Evolutionary conservation across 306 rosid species (phyloP), one percentile per base, ranked within the genome.

Genomic region (Myrica gale): DNA sequence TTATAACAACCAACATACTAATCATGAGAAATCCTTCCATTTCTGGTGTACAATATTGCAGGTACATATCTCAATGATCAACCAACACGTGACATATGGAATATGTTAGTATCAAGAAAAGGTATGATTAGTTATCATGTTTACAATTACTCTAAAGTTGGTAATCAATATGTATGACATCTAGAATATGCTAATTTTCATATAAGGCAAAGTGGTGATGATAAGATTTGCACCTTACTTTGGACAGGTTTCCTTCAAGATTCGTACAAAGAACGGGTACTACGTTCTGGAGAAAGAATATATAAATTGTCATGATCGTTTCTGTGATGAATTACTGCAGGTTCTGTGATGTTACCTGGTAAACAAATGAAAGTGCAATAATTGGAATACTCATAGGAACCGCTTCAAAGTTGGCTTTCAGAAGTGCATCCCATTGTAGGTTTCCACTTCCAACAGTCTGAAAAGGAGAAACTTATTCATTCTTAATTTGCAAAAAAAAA

Each of bases 351-450:
- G 80, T 84, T 88, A 88, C 97, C 90, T 92, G 97, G 84, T 92
- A 92, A 78, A 90, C 97, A 87, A 92, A 90, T 58, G 96, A 92
- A 68, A 92, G 93, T 42, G 87, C 84, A 68, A 92, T 87, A 74
- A 92, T 92, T 9, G 97, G 97, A 76, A 90, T 90, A 79, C 93
- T 92, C 93, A 78, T 88, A 41, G 97, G 97, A 84, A 72, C 90
- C 1, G 97, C 97, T 84, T 88, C 78, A 76, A 92, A 92, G 84
- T 92, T 88, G 68, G 93, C 89, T 82, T 88, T 85, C 54, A 92
- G 73, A 78, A 92, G 97, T 72, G 88, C 89, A 81, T 84, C 90
- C 87, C 82, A 84, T 11, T 90, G 97, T 16, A 92, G 79, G 70
- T 84, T 87, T 78, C 93, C 97, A 85, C 92, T 88, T 48, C 93